Conservation (phyloP, 106 monocot genomes). For the Ottelia alismoides region DNA sequence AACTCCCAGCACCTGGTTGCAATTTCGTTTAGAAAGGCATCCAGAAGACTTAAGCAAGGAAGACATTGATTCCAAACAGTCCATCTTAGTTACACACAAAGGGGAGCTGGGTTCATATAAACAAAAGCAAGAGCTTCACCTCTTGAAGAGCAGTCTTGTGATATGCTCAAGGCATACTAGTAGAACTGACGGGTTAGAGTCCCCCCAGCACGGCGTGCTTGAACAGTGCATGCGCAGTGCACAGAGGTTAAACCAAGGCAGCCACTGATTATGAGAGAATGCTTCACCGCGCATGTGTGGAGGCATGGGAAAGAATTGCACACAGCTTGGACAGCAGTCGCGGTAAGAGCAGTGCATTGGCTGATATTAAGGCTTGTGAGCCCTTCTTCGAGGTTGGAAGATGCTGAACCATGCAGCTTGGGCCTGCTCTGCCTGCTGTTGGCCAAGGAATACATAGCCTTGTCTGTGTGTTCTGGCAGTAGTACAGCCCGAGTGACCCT, state of each 20-base stretch:
- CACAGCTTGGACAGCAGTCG: conserved; percentile 78
- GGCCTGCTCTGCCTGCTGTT: conserved; percentile 24
- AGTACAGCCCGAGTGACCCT: conserved; percentile 68
- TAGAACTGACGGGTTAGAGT: no score
- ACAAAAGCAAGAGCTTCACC: no score
- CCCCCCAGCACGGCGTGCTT: conserved; percentile 25
- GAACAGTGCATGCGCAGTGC: conserved; percentile 69
- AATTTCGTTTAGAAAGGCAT: no score
- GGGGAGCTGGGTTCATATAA: no score
- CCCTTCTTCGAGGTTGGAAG: conserved; percentile 19
- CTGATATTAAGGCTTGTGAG: conserved; percentile 82
- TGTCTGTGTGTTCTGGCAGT: conserved; percentile 95
- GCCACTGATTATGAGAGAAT: conserved; percentile 88
- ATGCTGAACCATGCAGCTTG: background rate
- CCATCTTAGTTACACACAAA: no score
- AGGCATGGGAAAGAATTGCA: conserved; percentile 86
- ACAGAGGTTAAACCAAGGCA: conserved; percentile 92
- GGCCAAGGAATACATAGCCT: conserved; percentile 86
- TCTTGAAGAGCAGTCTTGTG: no score
- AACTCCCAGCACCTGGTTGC: no score
- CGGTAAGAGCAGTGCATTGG: conserved; percentile 96
- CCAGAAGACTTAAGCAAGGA: no score
- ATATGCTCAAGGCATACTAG: no score
- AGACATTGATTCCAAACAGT: no score
- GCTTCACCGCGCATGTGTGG: conserved; percentile 74